These are phyloP conservation scores for Aspergillus ostianus DNA, from an alignment of 495 filamentous ascomycete species.

Conservation along the genomic window DNA sequence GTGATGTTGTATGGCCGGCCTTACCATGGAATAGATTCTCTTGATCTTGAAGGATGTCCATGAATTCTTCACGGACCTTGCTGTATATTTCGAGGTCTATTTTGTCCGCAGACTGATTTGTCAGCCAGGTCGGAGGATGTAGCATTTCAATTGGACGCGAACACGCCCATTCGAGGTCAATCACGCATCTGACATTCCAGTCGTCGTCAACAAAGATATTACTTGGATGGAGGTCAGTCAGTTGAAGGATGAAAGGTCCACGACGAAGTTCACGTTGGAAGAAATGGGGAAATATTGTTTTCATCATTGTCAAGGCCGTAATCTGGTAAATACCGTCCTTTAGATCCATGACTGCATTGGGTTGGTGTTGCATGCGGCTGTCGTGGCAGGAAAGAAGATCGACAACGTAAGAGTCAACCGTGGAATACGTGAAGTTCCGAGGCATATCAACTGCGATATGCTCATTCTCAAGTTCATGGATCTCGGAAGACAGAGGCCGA, in stretches of 20 bases:
- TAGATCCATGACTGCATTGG: slow-evolving; percentile 23
- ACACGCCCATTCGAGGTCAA: slow-evolving; percentile 36
- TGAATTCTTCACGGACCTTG: too few species aligned
- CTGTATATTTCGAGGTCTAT: too few species aligned
- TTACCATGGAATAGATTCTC: too few species aligned
- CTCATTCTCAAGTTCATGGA: slow-evolving; percentile 32
- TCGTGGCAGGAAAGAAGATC: slow-evolving; percentile 30
- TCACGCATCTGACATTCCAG: slow-evolving; percentile 31
- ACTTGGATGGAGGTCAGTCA: slow-evolving; percentile 34
- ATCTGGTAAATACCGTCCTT: slow-evolving; percentile 24
- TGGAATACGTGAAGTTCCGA: slow-evolving; percentile 26
- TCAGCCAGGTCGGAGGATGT: too few species aligned
- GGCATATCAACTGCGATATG: slow-evolving; percentile 22
- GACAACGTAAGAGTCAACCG: slow-evolving; percentile 25
- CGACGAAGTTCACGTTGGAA: slow-evolving; percentile 24
- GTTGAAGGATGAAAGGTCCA: slow-evolving; percentile 22
- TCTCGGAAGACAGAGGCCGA: slow-evolving; percentile 26
- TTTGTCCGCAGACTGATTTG: too few species aligned
- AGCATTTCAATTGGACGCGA: slow-evolving; percentile 6
- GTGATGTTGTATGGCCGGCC: too few species aligned
- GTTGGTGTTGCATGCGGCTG: slow-evolving; percentile 28
- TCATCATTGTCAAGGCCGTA: slow-evolving; percentile 22
- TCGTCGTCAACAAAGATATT: slow-evolving; percentile 38
- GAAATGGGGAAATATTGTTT: slow-evolving; percentile 24
- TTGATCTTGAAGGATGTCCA: too few species aligned